Base-by-base conservation (phyloP, 208 protist genomes). In the Acanthamoeba triangularis region DNA sequence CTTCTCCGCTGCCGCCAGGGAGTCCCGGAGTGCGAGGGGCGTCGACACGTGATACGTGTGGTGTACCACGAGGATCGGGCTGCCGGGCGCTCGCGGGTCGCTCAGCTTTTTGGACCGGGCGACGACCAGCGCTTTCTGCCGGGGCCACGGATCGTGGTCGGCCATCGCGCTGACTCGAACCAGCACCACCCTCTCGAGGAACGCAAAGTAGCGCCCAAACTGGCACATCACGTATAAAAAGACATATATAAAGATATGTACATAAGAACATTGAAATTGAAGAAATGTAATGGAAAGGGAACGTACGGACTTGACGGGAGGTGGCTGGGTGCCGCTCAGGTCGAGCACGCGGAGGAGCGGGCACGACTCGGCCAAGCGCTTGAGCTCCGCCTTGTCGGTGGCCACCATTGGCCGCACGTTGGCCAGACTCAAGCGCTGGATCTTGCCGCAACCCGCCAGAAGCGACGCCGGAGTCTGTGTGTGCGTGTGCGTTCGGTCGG, bases 21-120 rank as follows among this genome's bases (percentile, higher is more conserved):
- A 87, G 49, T 7, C 28, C 18, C 20, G 0, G 11, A 87, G 78
- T 4, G n/a, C 49, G 30, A 63, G 49, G n/a, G 52, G 28, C 5
- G 47, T 37, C 23, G 78, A 87, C 78, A 87, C 28, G 52, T 87
- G 47, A 25, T 63, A 61, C 47, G 20, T 41, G 78, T 87, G 78
- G 11, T 82, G 74, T 16, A 82, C 16, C 37, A 82, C 63, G 28
- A 11, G 41, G 72, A 80, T 18, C 30, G 13, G 18, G 23, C 13
- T 14, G 76, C n/a, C 25, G 5, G 33, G n/a, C 67, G 33, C 8
- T 8, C 30, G 35, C 6, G n/a, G 20, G 33, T 76, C 67, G n/a
- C 67, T 28, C 67, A 3, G 20, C 10, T 10, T 6, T 23, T 76
- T 76, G 33, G 67, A 47, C 67, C 25, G 1, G 10, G 65, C 28